Evolutionary conservation across 371 early-diverging fungal genomes (phyloP).

Genomic region (Apophysomyces variabilis): DNA sequence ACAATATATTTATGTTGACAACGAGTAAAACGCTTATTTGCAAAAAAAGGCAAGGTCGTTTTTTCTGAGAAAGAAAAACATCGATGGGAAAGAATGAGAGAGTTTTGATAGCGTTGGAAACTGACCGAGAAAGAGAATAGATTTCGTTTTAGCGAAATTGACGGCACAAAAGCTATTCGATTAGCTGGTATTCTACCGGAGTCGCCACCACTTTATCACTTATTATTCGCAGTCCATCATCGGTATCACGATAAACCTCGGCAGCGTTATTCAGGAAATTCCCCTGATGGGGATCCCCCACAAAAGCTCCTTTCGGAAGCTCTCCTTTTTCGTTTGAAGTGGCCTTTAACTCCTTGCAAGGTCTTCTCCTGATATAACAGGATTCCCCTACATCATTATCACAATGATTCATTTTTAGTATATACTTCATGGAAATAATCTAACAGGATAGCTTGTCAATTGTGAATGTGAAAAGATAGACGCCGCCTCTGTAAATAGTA

Average conservation of each 20-base stretch:
- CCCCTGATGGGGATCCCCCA: slow-evolving; percentile 2
- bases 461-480: neutral
- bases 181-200: neutral
- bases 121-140: neutral
- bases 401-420: slow-evolving; percentile 6
- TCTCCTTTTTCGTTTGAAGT: slow-evolving; percentile 3
- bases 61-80: neutral
- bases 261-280: neutral
- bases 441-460: neutral
- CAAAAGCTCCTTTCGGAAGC: slow-evolving; percentile 3
- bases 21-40: neutral
- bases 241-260: slow-evolving; percentile 1
- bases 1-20: neutral
- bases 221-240: neutral
- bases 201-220: neutral
- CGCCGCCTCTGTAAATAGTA: slow-evolving; percentile 5
- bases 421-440: neutral
- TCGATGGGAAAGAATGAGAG: neutral
- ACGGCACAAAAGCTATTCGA: neutral
- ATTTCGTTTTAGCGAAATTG: neutral
- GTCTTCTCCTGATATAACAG: slow-evolving; percentile 5
- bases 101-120: neutral
- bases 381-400: slow-evolving; percentile 8
- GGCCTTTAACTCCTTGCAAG: slow-evolving; percentile 1
- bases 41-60: neutral